Evolutionary conservation across 441 rosid genomes (phyloP), one percentile per base, ranked within the genome.

Genomic region (Biscutella laevigata): DNA sequence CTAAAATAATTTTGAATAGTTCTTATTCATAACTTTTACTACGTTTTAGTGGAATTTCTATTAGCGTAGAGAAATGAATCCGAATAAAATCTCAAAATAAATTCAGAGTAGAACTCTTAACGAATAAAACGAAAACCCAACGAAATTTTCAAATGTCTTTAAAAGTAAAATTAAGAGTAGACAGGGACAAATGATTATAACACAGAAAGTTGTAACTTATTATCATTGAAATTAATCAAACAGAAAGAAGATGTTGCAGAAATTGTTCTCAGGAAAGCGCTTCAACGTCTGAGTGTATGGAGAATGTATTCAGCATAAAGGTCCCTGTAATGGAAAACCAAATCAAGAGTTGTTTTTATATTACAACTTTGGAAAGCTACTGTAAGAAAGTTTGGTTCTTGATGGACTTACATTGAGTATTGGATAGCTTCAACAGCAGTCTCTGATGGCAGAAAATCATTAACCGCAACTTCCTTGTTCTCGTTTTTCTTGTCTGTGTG

Each of bases 241-340:
- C 57, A 27, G 20, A 40, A 34, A 39, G 33, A 19, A 25, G 14
- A 33, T 33, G 17, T 22, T 46, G 62, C 42, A 24, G 55, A 29
- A 9, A 32, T n/a, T 46, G 5, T 29, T 40, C 21, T 0, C 28
- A 13, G 30, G 32, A 20, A 33, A 37, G 20, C n/a, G 35, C 61
- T 45, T 66, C 45, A 89, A 63, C 79, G 74, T 80, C 94, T 74
- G 59, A 89, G 61, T 28, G 91, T 83, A 38, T 89, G 88, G 62
- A 86, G 65, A 61, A 89, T 75, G 84, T 89, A 86, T 61, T 89
- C 95, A 11, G 95, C 95, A 53, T 89, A 89, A 11, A 89, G 94
- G 66, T 89, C 88, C 97, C 97, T 89, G 80, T 66, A 51, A 64
- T 53, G 5, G 40, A 29, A 9, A 52, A 3, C 16, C 33, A 27